A percentile compares a stretch with the other conserved stretches of the same genome.
Conservation (phyloP, 208 protist species). For the Zelonia costaricensis region DNA sequence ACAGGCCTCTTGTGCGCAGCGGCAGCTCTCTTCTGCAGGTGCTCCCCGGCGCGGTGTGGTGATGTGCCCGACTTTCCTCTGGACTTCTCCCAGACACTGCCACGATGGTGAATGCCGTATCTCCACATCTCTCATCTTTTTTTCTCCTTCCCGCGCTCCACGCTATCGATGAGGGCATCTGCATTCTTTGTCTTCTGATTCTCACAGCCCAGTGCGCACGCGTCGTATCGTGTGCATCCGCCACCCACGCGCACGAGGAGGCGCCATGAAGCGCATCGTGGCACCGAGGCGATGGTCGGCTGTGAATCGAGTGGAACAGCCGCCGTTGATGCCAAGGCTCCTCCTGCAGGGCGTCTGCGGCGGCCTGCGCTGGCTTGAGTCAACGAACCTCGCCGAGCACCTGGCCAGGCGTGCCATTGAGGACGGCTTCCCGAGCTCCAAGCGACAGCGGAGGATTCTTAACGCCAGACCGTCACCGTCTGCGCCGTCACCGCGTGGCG, state of each 20-base stretch:
- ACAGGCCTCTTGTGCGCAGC: too few relatives aligned
- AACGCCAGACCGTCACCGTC: constrained; percentile 23
- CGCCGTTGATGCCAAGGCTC: constrained; percentile 87
- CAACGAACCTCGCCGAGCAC: constrained; percentile 67
- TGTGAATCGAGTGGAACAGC: constrained; percentile 77
- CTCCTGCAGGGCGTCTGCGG: constrained; percentile 82
- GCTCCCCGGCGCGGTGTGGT: too few relatives aligned
- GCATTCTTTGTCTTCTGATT: too few relatives aligned
- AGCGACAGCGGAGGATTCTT: constrained; percentile 36
- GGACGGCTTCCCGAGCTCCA: constrained; percentile 60
- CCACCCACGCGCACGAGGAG: not conserved
- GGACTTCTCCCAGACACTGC: too few relatives aligned
- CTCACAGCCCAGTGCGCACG: too few relatives aligned
- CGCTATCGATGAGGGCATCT: too few relatives aligned
- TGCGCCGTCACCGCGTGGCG: constrained; percentile 7
- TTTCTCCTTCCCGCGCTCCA: too few relatives aligned
- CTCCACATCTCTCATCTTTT: too few relatives aligned
- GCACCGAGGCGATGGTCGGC: constrained; percentile 61
- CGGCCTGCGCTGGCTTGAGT: constrained; percentile 74
- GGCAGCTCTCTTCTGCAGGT: too few relatives aligned
- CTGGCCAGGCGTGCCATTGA: constrained; percentile 72
- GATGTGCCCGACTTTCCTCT: too few relatives aligned
- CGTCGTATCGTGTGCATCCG: too few relatives aligned
- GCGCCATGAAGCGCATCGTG: constrained; percentile 64
- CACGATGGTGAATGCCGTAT: too few relatives aligned